Percentiles rank a stretch among this genome's conserved stretches.
phyloP scores from a whole-genome alignment of 306 rosid genomes.

The Prunus dulcis region DNA sequence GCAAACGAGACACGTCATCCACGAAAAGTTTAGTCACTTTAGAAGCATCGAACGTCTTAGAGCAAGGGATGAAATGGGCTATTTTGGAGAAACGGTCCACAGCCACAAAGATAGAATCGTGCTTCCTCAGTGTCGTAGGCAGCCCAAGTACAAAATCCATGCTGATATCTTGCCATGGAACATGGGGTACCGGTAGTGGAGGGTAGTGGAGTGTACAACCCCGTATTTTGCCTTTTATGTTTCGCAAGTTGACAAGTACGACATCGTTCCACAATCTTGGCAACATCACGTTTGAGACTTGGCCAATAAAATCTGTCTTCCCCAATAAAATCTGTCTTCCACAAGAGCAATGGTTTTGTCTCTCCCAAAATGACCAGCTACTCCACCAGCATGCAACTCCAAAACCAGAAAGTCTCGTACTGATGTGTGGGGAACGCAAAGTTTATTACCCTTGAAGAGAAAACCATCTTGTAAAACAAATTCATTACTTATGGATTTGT shows the following conservation, averaged over 20 bases:
- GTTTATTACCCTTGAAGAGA: not conserved
- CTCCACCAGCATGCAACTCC: not conserved
- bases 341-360: not conserved
- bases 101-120: no score
- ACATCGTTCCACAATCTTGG: not conserved
- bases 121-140: no score
- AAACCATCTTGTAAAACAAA: not conserved
- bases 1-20: no score
- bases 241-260: not conserved
- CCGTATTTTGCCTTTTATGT: not conserved
- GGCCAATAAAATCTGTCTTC: no score
- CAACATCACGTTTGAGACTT: not conserved
- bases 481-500: no score
- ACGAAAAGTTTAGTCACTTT: no score
- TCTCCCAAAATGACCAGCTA: not conserved
- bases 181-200: not conserved
- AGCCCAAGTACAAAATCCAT: not conserved
- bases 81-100: no score
- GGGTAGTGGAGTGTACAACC: not conserved
- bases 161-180: not conserved
- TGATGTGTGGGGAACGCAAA: not conserved
- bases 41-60: no score
- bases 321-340: not conserved
- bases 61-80: no score
- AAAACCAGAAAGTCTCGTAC: rapidly evolving